phyloP scores from a whole-genome alignment of 805 yeast genomes.

The Metschnikowia rubicola region DNA sequence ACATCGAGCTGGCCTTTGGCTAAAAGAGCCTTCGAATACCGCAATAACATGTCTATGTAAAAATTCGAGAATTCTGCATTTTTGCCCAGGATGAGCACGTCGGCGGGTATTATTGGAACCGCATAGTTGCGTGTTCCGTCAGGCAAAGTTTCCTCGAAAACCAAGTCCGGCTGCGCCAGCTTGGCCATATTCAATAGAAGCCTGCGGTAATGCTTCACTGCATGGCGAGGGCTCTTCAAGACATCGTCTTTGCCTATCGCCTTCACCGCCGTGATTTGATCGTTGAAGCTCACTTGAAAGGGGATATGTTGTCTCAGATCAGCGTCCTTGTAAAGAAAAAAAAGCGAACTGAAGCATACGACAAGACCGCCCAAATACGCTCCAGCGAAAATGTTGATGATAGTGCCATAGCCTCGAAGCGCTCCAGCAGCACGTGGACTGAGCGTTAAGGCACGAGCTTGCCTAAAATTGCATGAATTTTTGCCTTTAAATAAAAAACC shows the following conservation, averaged over 20 bases:
- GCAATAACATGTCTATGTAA: slow-evolving; percentile 39
- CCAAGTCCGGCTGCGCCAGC: slow-evolving; percentile 23
- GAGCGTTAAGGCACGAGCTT: background rate
- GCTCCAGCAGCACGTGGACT: slow-evolving; percentile 6
- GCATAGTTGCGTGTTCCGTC: slow-evolving; percentile 25
- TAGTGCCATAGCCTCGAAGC: slow-evolving; percentile 28
- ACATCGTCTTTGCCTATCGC: slow-evolving; percentile 45
- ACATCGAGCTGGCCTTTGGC: slow-evolving; percentile 38
- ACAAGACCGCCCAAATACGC: slow-evolving; percentile 42
- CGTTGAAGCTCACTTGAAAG: slow-evolving; percentile 30
- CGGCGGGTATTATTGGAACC: slow-evolving; percentile 34
- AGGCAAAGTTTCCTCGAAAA: slow-evolving; percentile 22
- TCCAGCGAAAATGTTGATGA: slow-evolving; percentile 38
- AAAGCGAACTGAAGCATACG: slow-evolving; percentile 38
- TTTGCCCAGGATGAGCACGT: slow-evolving; percentile 26
- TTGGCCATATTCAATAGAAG: slow-evolving; percentile 34
- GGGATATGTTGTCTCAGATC: slow-evolving; percentile 38
- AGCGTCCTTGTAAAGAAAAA: slow-evolving; percentile 39
- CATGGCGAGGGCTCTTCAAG: slow-evolving; percentile 37
- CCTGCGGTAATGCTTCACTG: slow-evolving; percentile 42
- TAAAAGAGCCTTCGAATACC: slow-evolving; percentile 39
- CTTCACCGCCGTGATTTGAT: slow-evolving; percentile 37
- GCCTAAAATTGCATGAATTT: background rate
- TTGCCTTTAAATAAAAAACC: background rate
- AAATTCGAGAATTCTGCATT: slow-evolving; percentile 37